phyloP scores from a whole-genome alignment of 2,329 filamentous ascomycete species.

The Periconia macrospinosa region DNA sequence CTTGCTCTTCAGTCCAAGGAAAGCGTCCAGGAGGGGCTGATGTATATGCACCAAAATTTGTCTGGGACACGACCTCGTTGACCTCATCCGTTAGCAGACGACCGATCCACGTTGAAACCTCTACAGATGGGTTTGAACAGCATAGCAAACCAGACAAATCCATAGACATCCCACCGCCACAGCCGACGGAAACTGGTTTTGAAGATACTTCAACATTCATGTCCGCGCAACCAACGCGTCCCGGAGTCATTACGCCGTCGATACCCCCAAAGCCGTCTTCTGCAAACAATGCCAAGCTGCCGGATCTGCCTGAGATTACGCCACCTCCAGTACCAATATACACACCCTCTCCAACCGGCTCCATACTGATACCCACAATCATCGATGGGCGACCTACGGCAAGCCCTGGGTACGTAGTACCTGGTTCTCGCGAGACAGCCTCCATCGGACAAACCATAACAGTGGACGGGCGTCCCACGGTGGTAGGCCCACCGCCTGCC shows the following conservation, averaged over 20 bases:
- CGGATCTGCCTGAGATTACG: conserved; percentile 1
- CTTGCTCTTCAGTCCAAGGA: conserved; percentile 7
- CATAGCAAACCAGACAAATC: not conserved
- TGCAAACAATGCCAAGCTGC: not conserved
- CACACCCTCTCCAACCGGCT: conserved; percentile 8
- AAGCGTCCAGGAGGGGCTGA: conserved; percentile 6
- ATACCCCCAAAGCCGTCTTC: not conserved
- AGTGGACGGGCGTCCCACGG: conserved; percentile 5
- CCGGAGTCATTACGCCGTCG: too few relatives aligned
- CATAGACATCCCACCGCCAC: not conserved
- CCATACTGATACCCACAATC: conserved; percentile 14
- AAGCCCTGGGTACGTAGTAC: conserved; percentile 7
- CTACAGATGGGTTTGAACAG: conserved; percentile 8
- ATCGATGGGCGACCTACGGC: conserved; percentile 6
- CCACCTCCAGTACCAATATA: not conserved
- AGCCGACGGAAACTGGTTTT: not conserved
- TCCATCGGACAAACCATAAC: conserved; percentile 13
- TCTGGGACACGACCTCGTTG: conserved; percentile 12
- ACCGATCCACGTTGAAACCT: conserved; percentile 3
- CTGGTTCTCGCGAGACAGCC: conserved; percentile 6
- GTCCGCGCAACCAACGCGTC: not conserved
- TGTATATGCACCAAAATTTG: conserved; percentile 14
- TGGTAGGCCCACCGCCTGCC: conserved; percentile 2
- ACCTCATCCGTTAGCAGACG: not conserved
- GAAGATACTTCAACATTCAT: not conserved